These are phyloP conservation scores for Trametes gibbosa DNA, from an alignment of 768 basidiomycete genomes.

Conservation along the genomic window DNA sequence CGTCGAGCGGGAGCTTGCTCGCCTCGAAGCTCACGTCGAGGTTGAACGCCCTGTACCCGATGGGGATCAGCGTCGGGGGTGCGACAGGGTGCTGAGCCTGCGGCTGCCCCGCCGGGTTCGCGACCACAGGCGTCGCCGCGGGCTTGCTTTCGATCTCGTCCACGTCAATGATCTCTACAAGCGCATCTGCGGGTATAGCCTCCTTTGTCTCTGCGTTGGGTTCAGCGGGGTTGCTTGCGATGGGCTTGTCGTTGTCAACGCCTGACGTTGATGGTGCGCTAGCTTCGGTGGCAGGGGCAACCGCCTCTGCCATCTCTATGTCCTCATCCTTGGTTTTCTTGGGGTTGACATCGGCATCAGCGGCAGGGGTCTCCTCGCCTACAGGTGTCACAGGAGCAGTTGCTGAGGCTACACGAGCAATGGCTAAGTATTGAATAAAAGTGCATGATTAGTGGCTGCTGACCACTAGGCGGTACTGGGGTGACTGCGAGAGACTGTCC, in stretches of 20 bases:
- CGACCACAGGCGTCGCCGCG: conserved; percentile 22
- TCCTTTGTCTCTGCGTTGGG: too few species aligned
- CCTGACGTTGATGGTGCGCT: not conserved
- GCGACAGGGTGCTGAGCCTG: conserved; percentile 7
- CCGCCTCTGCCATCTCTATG: conserved; percentile 19
- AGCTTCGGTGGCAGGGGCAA: conserved; percentile 5
- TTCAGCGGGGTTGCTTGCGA: not conserved
- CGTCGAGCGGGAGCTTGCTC: conserved; percentile 86
- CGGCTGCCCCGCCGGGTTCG: conserved; percentile 14
- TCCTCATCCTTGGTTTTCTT: conserved; percentile 13
- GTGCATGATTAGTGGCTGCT: not conserved
- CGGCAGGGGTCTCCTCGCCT: conserved; percentile 7
- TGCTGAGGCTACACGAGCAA: not conserved
- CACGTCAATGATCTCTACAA: conserved; percentile 48
- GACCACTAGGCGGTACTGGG: conserved; percentile 4
- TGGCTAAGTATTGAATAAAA: too few species aligned
- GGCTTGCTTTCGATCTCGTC: conserved; percentile 23
- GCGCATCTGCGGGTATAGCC: conserved; percentile 25
- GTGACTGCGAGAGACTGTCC: conserved; percentile 9
- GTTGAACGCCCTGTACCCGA: conserved; percentile 43
- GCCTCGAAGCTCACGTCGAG: conserved; percentile 85
- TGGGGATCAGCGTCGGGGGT: conserved; percentile 22
- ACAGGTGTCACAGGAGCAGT: conserved; percentile 14
- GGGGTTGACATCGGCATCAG: too few species aligned
- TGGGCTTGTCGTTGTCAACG: not conserved